phyloP scores from a whole-genome alignment of 2,329 filamentous ascomycete genomes.

The Colletotrichum eleusines region DNA sequence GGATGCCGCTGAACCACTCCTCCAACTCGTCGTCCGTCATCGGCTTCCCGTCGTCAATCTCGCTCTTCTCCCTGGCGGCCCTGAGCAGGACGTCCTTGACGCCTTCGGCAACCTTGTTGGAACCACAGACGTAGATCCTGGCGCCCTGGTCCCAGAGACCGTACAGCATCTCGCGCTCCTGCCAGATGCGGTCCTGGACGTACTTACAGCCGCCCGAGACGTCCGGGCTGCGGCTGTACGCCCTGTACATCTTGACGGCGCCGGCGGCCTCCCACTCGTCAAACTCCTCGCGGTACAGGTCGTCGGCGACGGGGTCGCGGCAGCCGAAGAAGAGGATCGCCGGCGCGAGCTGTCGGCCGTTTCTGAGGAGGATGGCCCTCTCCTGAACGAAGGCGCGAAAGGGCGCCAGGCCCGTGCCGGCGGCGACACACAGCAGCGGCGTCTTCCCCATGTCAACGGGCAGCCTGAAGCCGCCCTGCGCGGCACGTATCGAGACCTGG shows the following conservation, averaged over 20 bases:
- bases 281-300: conserved; percentile 59
- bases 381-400: conserved; percentile 99
- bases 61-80: conserved; percentile 44
- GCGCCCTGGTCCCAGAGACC: conserved; percentile 54
- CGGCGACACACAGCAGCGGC: conserved; percentile 84
- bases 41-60: conserved; percentile 47
- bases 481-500: conserved; percentile 62
- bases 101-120: conserved; percentile 56
- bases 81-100: conserved; percentile 51
- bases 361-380: conserved; percentile 74
- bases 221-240: conserved; percentile 60
- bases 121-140: conserved; percentile 73
- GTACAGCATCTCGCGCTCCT: conserved; percentile 49
- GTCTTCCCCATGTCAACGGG: conserved; percentile 91
- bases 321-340: conserved; percentile 65
- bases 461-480: conserved; percentile 75
- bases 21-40: conserved; percentile 51
- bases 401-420: conserved; percentile 96
- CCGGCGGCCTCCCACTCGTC: conserved; percentile 60
- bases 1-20: conserved; percentile 61
- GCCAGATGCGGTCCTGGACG: conserved; percentile 59
- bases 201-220: conserved; percentile 61
- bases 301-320: conserved; percentile 58
- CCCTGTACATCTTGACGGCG: conserved; percentile 68
- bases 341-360: conserved; percentile 51